A percentile compares a stretch with the other conserved stretches of the same genome.
Conservation (phyloP, 2,329 filamentous ascomycete genomes). For the Bipolaris gigantea region DNA sequence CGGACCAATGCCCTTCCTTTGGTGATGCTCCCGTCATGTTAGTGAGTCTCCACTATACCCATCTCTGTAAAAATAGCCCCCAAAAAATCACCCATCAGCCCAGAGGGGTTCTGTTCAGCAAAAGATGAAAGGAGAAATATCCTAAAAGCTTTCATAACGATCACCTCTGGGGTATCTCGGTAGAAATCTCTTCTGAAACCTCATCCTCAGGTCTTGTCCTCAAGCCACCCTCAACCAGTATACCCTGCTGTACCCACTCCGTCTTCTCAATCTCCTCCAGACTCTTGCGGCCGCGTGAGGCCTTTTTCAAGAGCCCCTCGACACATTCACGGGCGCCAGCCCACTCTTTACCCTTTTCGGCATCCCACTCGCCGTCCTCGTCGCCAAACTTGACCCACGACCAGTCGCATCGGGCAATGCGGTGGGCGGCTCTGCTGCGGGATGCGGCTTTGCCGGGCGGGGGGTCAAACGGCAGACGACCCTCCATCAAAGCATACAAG, state of each 20-base stretch:
- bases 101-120: background rate
- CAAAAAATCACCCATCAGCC: background rate
- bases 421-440: slow-evolving; percentile 78
- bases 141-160: slow-evolving; percentile 26
- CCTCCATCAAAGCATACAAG: slow-evolving; percentile 89
- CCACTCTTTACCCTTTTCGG: slow-evolving; percentile 64
- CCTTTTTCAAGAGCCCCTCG: slow-evolving; percentile 81
- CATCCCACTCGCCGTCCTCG: slow-evolving; percentile 84
- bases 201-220: slow-evolving; percentile 56
- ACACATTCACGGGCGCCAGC: slow-evolving; percentile 78
- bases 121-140: background rate
- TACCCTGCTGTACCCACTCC: slow-evolving; percentile 76
- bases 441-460: slow-evolving; percentile 76
- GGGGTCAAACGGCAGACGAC: slow-evolving; percentile 90
- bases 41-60: too few relatives aligned
- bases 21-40: too few relatives aligned
- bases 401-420: slow-evolving; percentile 96
- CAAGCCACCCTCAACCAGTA: slow-evolving; percentile 65
- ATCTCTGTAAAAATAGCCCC: background rate
- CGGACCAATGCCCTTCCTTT: background rate
- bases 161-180: slow-evolving; percentile 27
- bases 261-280: slow-evolving; percentile 71
- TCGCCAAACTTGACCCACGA: slow-evolving; percentile 86
- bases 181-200: slow-evolving; percentile 18
- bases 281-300: slow-evolving; percentile 71